Evolutionary conservation across 495 filamentous ascomycete genomes (phyloP), one percentile per base, ranked within the genome.

Genomic region (Daldinia caldariorum): DNA sequence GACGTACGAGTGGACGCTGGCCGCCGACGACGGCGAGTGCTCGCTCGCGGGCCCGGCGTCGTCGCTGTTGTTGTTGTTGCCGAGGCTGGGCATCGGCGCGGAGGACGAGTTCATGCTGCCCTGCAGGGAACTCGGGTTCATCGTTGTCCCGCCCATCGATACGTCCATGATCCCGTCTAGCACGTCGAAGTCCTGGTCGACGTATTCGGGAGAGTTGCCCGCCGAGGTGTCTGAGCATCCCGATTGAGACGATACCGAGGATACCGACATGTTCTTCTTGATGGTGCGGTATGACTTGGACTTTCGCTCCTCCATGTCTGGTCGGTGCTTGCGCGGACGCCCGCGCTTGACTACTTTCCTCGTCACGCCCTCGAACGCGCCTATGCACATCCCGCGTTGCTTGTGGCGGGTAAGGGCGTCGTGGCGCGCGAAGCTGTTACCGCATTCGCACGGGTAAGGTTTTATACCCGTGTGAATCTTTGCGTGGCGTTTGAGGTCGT

Each of bases 401-500:
- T 94, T 87, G 78, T 99, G 95, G 45, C 95, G 86, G 45, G 95
- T 98, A 35, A 99, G 83, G 58, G 95, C 95, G 81, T 99, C 95
- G 73, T 97, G 94, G 61, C 95, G 86, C 13, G 94, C 93, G 75
- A 98, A 98, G 56, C 89, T 91, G 73, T 92, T 93, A 50, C 94
- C 92, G 78, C 95, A 99, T 55, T 89, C 85, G 78, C 95, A 99
- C 31, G 89, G 89, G 70, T 97, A 95, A 2, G 95, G 93, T 80
- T 97, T 97, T 74, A 94, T 89, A 39, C 93, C 93, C 18, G 89
- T 94, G 79, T 99, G 95, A 60, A 97, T 98, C 81, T 97, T 97
- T 70, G 93, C 89, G 76, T 99, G 95, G 20, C 95, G 90, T 79
- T 98, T 99, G 62, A 98, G 87, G 75, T 99, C 95, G 76, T 99